Base-by-base conservation (phyloP, 73 alveolate genomes). In the Breviolum minutum region DNA sequence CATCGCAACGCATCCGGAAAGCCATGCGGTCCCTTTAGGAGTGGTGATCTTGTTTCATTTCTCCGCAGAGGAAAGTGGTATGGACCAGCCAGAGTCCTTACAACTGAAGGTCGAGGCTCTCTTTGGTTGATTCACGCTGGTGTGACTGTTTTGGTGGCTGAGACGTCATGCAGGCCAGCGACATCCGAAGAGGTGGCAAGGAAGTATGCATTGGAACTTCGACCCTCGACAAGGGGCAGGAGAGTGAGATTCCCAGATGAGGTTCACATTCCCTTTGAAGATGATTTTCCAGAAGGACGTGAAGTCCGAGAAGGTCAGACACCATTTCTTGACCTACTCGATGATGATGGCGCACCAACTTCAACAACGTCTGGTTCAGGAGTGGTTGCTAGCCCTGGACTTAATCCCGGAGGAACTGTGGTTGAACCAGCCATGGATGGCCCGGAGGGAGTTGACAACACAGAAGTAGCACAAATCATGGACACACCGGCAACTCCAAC, bases 51-150 rank as follows among this genome's bases (percentile, higher is more conserved):
- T 7, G 68, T 87, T 19, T 27, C 19, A 63, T 87, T 29, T 22
- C 20, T n/a, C 11, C 81, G 83, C 11, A 70, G 66, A 22, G 95
- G 83, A 9, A 26, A 30, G 0, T 87, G 95, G 83, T 87, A n/a
- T 63, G 95, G 95, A 12, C 95, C 95, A 1, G 95, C 95, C 0
- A 32, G 95, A 27, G 83, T 87, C 6, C 24, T 87, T 29, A 54
- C 62, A 0, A 2, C 0, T 1, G 83, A 87, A 63, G 95, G 95
- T 4, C 10, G 30, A 8, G 24, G 70, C 0, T 63, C 95, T 0
- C 2, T 87, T 7, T 87, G 95, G 95, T 19, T 87, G 69, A n/a
- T 87, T 0, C 95, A 87, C 19, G 81, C 62, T 0, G 95, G 95
- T 7, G 76, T 87, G 69, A n/a, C 95, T 26, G 73, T 63, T 8